phyloP scores from a whole-genome alignment of 2,329 filamentous ascomycete genomes.

The Nemania sp. region DNA sequence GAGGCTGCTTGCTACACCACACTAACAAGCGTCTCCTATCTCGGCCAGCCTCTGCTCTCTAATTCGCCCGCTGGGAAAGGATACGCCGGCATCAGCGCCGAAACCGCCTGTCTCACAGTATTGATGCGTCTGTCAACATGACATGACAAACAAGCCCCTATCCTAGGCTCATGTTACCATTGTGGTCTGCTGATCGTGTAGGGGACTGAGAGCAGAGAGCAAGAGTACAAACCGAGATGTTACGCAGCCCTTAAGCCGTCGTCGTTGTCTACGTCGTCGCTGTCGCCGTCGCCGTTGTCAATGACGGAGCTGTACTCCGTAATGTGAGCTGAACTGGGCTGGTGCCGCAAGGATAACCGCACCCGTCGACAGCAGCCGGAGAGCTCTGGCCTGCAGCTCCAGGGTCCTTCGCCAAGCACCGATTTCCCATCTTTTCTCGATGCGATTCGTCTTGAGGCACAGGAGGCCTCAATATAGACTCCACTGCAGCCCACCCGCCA shows the following conservation, averaged over 20 bases:
- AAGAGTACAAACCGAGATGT: too few species aligned
- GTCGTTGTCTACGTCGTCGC: too few species aligned
- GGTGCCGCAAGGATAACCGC: slow-evolving; percentile 4
- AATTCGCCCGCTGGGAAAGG: slow-evolving; percentile 5
- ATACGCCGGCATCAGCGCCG: slow-evolving; percentile 6
- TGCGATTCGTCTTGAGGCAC: slow-evolving; percentile 11
- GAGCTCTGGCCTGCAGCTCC: slow-evolving; percentile 23
- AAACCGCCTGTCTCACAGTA: slow-evolving; percentile 14
- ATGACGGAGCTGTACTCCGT: too few species aligned
- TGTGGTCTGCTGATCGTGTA: background rate
- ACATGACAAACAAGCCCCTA: slow-evolving; percentile 1
- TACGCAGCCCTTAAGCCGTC: too few species aligned
- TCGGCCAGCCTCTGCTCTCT: slow-evolving; percentile 6
- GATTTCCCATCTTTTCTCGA: slow-evolving; percentile 7
- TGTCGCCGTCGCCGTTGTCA: too few species aligned
- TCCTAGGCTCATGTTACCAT: background rate
- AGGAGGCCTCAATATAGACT: slow-evolving; percentile 23
- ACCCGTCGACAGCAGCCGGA: slow-evolving; percentile 7
- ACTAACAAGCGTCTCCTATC: slow-evolving; percentile 15
- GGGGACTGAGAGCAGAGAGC: too few species aligned
- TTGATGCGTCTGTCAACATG: background rate
- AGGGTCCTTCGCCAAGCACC: slow-evolving; percentile 17
- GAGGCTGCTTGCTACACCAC: background rate
- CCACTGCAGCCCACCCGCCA: slow-evolving; percentile 19
- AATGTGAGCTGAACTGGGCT: too few species aligned